Evolutionary conservation across 208 protist species (phyloP).

Genomic region (Trichomonas gallinae): DNA sequence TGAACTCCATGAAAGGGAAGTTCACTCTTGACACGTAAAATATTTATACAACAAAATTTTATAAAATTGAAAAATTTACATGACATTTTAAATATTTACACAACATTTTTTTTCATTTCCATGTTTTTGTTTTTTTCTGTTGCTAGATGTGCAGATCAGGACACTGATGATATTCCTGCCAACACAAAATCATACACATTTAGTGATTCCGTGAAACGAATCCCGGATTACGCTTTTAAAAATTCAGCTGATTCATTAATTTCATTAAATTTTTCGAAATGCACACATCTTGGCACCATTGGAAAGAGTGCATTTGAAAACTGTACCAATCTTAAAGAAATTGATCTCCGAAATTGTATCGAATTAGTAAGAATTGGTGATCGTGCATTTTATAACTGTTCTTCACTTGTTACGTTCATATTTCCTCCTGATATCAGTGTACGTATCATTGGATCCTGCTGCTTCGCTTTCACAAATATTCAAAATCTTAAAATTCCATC

Average conservation of each 20-base stretch:
- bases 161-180: neutral
- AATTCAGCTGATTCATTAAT: neutral
- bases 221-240: neutral
- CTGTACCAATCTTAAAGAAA: neutral
- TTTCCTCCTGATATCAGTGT: neutral
- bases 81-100: too few relatives aligned
- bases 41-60: too few relatives aligned
- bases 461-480: neutral
- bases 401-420: neutral
- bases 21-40: too few relatives aligned
- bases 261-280: neutral
- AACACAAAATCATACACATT: neutral
- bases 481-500: neutral
- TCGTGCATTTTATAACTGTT: neutral
- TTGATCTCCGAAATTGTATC: neutral
- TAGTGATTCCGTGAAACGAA: neutral
- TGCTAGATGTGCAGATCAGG: neutral
- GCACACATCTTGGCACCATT: neutral
- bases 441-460: neutral
- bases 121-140: too few relatives aligned
- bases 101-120: too few relatives aligned
- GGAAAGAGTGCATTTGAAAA: neutral
- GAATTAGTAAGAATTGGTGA: neutral
- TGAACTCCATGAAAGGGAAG: too few relatives aligned
- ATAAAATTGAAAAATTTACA: too few relatives aligned